These are phyloP conservation scores for Alternaria sp. DNA, from an alignment of 2,329 filamentous ascomycete genomes.

Conservation along the genomic window DNA sequence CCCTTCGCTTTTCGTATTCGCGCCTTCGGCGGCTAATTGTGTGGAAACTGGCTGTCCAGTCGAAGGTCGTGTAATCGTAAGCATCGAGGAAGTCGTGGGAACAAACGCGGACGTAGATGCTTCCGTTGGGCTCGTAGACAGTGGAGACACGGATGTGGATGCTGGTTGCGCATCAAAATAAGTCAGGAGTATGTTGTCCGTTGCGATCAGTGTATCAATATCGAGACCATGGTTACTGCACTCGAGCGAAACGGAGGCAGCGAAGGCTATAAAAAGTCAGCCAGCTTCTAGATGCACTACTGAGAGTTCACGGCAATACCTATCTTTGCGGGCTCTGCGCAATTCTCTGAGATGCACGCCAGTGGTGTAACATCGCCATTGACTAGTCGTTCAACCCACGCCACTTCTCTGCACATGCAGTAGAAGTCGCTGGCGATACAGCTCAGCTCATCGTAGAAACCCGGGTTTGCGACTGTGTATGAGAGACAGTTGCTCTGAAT, in stretches of 20 bases:
- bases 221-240: not conserved
- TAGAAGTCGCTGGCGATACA: not conserved
- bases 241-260: not conserved
- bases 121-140: not conserved
- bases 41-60: not conserved
- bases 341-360: not conserved
- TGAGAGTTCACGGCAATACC: not conserved
- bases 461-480: not conserved
- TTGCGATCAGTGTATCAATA: not conserved
- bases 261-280: not conserved
- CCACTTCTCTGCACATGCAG: not conserved
- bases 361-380: not conserved
- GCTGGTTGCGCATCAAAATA: not conserved
- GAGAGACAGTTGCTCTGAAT: not conserved
- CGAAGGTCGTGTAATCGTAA: not conserved
- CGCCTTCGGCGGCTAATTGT: not conserved
- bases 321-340: not conserved
- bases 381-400: not conserved
- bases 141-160: not conserved
- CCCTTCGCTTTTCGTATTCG: not conserved
- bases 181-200: not conserved
- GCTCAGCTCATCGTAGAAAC: not conserved
- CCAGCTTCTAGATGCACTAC: not conserved
- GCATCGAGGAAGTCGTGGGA: not conserved
- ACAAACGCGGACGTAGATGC: not conserved